Percentiles rank a stretch among this genome's conserved stretches.
phyloP scores from a whole-genome alignment of 441 rosid genomes.

The Raphanus hybrid region DNA sequence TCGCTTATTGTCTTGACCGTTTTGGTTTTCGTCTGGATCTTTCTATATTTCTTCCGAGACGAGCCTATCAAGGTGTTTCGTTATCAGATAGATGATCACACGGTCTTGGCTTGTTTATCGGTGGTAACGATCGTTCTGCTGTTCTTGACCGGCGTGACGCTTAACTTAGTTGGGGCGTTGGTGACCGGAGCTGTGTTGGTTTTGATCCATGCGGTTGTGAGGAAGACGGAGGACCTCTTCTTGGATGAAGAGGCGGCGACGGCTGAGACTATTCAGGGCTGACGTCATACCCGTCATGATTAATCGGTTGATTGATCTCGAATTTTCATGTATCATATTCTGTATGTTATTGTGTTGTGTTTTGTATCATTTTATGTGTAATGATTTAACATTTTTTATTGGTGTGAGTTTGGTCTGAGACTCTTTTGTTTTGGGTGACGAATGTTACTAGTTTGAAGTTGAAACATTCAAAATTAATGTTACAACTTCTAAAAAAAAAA shows the following conservation, averaged over 20 bases:
- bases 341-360: slow-evolving; percentile 15
- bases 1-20: slow-evolving; percentile 60
- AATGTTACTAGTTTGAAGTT: neutral
- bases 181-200: slow-evolving; percentile 53
- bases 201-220: slow-evolving; percentile 57
- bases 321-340: neutral
- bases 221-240: slow-evolving; percentile 66
- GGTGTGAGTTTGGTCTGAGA: slow-evolving; percentile 31
- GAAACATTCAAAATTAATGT: neutral
- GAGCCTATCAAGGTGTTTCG: slow-evolving; percentile 56
- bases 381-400: neutral
- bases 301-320: slow-evolving; percentile 15
- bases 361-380: neutral
- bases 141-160: slow-evolving; percentile 56
- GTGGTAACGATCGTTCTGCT: slow-evolving; percentile 53
- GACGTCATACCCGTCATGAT: slow-evolving; percentile 39
- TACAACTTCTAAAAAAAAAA: neutral
- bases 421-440: neutral
- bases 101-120: slow-evolving; percentile 47
- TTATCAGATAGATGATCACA: slow-evolving; percentile 54
- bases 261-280: slow-evolving; percentile 35
- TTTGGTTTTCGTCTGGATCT: slow-evolving; percentile 61
- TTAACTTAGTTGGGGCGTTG: slow-evolving; percentile 51
- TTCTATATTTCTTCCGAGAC: slow-evolving; percentile 67
- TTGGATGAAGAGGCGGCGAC: slow-evolving; percentile 54